phyloP scores from a whole-genome alignment of 208 protist species.

The Naegleria lovaniensis region DNA sequence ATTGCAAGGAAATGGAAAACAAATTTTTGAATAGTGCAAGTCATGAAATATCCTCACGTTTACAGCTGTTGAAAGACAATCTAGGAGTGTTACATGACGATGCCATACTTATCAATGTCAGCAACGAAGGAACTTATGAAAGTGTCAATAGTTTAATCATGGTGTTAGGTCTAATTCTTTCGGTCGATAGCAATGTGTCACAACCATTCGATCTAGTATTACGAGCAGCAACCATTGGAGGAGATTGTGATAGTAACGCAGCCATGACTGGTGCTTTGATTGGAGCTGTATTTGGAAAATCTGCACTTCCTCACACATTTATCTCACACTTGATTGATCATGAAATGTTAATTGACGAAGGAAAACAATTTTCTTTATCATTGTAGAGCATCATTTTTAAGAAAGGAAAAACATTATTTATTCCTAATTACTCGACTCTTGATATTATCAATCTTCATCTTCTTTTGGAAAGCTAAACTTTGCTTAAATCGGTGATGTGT shows the following conservation, averaged over 20 bases:
- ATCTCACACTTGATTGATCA: background rate
- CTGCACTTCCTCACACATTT: background rate
- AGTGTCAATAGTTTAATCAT: background rate
- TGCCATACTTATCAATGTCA: background rate
- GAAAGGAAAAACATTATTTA: too few species aligned
- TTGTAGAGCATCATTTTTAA: too few species aligned
- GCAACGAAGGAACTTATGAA: background rate
- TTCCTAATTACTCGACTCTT: too few species aligned
- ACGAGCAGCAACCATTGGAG: background rate
- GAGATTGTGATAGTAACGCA: background rate
- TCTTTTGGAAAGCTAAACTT: too few species aligned
- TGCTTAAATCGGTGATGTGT: too few species aligned
- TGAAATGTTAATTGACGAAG: too few species aligned
- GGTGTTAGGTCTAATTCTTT: background rate
- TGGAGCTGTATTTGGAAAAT: background rate
- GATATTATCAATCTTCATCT: too few species aligned
- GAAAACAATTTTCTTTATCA: too few species aligned
- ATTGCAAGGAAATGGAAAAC: background rate
- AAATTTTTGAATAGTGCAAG: background rate
- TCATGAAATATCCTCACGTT: background rate
- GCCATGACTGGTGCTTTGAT: background rate
- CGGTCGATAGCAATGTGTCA: background rate
- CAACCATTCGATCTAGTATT: background rate
- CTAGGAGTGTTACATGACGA: background rate
- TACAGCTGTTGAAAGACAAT: background rate